Conservation (phyloP, 2,329 filamentous ascomycete genomes). For the Blastomyces gilchristii region DNA sequence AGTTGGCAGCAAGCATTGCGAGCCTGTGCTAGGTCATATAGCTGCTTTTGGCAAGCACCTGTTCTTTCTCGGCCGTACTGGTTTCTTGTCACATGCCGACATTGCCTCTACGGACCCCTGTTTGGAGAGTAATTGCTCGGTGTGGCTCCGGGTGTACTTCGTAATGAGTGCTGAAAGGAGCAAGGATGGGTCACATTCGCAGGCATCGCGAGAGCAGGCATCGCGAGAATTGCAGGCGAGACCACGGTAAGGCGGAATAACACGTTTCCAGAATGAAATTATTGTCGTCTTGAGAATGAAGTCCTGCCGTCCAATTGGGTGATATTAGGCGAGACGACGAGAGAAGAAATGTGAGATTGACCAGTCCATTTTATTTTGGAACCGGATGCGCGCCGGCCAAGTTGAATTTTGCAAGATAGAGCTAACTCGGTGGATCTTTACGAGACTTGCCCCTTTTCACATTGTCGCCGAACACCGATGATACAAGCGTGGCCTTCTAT, state of each 20-base stretch:
- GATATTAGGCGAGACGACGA: neutral
- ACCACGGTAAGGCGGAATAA: neutral
- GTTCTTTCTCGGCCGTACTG: neutral
- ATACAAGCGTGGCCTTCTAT: neutral
- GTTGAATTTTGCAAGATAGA: neutral
- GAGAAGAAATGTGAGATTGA: neutral
- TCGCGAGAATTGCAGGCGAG: neutral
- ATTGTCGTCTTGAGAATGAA: neutral
- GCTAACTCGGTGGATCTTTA: neutral
- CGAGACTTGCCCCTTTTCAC: neutral
- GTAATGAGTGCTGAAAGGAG: neutral
- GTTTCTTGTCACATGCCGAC: neutral
- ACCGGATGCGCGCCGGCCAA: neutral
- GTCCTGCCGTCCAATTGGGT: neutral
- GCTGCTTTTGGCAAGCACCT: neutral
- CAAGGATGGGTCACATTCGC: neutral
- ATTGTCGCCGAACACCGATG: neutral
- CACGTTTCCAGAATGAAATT: neutral
- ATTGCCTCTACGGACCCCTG: neutral
- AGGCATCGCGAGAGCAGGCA: neutral
- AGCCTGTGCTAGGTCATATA: too few relatives aligned
- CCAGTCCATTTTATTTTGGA: neutral
- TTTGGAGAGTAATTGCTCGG: neutral
- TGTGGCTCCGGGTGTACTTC: neutral
- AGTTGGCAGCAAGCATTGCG: neutral